Evolutionary conservation across 257 asterid genomes (phyloP).

Genomic region (Linaria vulgaris): DNA sequence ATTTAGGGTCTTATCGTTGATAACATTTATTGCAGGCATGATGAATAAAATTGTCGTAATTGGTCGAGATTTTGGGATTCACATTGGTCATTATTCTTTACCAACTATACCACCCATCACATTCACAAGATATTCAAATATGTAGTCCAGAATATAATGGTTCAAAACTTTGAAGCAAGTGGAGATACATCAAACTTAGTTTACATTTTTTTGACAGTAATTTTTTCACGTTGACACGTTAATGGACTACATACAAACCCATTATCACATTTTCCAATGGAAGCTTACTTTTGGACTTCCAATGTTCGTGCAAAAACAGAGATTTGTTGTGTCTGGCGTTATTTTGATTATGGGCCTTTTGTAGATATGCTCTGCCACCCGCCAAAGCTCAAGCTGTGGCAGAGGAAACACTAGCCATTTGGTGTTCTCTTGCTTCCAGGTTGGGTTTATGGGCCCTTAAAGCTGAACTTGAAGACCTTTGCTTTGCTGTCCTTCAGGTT

Average conservation of each 20-base stretch:
- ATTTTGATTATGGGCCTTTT: slow-evolving; percentile 20
- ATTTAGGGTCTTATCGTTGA: background rate
- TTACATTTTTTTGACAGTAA: too few relatives aligned
- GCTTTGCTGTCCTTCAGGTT: slow-evolving; percentile 96
- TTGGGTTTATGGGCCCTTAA: slow-evolving; percentile 95
- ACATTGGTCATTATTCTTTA: background rate
- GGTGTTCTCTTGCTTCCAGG: slow-evolving; percentile 99
- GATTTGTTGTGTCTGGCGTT: slow-evolving; percentile 7
- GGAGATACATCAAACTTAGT: background rate
- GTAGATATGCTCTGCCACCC: slow-evolving; percentile 82
- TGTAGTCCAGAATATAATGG: background rate
- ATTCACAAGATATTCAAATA: background rate
- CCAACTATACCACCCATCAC: background rate
- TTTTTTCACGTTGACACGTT: too few relatives aligned
- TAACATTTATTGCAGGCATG: background rate
- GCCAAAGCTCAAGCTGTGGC: slow-evolving; percentile 95
- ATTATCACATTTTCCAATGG: background rate
- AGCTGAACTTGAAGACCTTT: slow-evolving; percentile 97
- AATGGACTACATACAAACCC: too few relatives aligned
- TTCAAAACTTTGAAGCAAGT: background rate
- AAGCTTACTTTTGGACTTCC: slow-evolving; percentile 14
- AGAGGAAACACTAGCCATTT: slow-evolving; percentile 88
- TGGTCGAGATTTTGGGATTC: background rate
- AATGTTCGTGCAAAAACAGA: slow-evolving; percentile 16
- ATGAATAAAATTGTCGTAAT: background rate